Conservation (phyloP, 306 rosid species). For the Pyrus bretschneideri region DNA sequence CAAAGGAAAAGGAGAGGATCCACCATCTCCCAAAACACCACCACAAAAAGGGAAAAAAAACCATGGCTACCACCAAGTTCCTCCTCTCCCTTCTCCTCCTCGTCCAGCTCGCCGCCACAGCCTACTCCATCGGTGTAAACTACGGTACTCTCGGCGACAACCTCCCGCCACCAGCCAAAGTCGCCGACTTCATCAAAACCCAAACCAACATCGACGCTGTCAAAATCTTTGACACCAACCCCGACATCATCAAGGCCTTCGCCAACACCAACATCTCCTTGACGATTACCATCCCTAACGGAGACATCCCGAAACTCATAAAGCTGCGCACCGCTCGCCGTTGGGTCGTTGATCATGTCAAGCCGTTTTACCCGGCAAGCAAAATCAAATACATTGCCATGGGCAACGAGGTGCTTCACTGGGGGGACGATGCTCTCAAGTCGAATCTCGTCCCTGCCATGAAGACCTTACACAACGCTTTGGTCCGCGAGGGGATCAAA, state of each 20-base stretch:
- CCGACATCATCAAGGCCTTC: conserved; percentile 71
- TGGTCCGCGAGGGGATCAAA: conserved; percentile 43
- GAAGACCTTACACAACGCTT: conserved; percentile 57
- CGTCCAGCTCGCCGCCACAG: conserved; percentile 32
- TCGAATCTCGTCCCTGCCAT: conserved; percentile 65
- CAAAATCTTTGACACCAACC: conserved; percentile 70
- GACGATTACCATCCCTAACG: conserved; percentile 68
- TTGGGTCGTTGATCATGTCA: conserved; percentile 46
- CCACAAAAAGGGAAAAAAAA: neutral
- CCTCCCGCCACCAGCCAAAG: conserved; percentile 56
- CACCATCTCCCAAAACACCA: neutral
- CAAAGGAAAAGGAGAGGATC: neutral
- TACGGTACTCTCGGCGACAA: conserved; percentile 78
- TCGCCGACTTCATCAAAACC: conserved; percentile 58
- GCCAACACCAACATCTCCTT: conserved; percentile 63
- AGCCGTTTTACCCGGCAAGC: conserved; percentile 56
- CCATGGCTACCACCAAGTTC: conserved; percentile 1
- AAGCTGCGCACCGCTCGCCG: conserved; percentile 31
- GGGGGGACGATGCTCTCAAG: conserved; percentile 42
- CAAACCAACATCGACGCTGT: conserved; percentile 54
- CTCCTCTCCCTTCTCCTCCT: conserved; percentile 26
- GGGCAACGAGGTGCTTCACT: conserved; percentile 69
- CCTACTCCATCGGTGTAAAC: conserved; percentile 66
- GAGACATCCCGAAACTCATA: conserved; percentile 38
- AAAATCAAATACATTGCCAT: conserved; percentile 59